Conservation (phyloP, 352 stramenopile species). For the Phytophthora litchii region DNA sequence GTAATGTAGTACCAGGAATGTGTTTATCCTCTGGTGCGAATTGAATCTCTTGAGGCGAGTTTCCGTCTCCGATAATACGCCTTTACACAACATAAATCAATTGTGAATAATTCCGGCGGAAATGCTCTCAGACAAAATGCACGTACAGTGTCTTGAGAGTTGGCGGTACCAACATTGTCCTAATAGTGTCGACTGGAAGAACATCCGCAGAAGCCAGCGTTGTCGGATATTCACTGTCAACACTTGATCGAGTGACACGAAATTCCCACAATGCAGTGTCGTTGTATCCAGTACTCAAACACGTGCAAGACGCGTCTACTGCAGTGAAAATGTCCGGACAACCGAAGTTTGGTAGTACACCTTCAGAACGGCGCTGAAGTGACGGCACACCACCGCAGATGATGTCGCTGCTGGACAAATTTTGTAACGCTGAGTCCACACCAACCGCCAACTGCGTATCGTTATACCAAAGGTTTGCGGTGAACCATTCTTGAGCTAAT, state of each 20-base stretch:
- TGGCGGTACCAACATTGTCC: constrained; percentile 34
- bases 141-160: constrained; percentile 38
- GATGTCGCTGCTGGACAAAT: constrained; percentile 26
- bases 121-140: neutral
- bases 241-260: constrained; percentile 11
- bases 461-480: constrained; percentile 33
- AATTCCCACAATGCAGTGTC: constrained; percentile 35
- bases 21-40: constrained; percentile 33
- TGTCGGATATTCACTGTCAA: constrained; percentile 22
- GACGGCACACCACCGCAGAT: constrained; percentile 39
- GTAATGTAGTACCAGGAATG: constrained; percentile 27
- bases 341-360: constrained; percentile 29
- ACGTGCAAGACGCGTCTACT: constrained; percentile 37
- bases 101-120: neutral
- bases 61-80: constrained; percentile 32
- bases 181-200: constrained; percentile 33
- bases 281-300: constrained; percentile 23
- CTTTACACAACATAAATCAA: constrained; percentile 13
- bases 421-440: constrained; percentile 28
- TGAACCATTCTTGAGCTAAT: constrained; percentile 41
- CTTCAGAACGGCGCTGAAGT: constrained; percentile 26
- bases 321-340: constrained; percentile 43
- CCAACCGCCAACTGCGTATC: constrained; percentile 40
- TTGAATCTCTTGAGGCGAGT: constrained; percentile 27
- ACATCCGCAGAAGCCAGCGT: constrained; percentile 18